These are phyloP conservation scores for Rhizopus microsporus DNA, from an alignment of 371 early-diverging fungal species.

Conservation along the genomic window DNA sequence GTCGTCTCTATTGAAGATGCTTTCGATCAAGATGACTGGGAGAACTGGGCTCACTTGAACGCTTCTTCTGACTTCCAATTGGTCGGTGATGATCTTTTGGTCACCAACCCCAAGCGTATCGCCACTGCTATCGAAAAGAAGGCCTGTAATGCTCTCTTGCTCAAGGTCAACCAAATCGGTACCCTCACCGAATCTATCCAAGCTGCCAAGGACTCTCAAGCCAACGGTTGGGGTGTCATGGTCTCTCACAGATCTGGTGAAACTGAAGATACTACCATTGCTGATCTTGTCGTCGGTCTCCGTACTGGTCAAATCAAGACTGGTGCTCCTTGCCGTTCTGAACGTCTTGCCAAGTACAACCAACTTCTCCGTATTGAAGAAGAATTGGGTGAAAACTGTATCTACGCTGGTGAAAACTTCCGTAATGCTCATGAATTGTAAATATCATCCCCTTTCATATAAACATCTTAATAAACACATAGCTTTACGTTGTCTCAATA, in stretches of 20 bases:
- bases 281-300: slow-evolving; percentile 97
- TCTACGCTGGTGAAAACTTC: slow-evolving; percentile 96
- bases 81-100: slow-evolving; percentile 99
- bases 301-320: slow-evolving; percentile 99
- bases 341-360: slow-evolving; percentile 98
- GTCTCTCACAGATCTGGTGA: slow-evolving; percentile 99
- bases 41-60: slow-evolving; percentile 85
- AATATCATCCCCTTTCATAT: slow-evolving; percentile 17
- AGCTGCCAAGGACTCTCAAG: slow-evolving; percentile 69
- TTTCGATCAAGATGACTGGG: slow-evolving; percentile 99
- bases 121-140: slow-evolving; percentile 90
- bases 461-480: too few species aligned
- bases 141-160: slow-evolving; percentile 94
- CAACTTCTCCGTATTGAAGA: slow-evolving; percentile 96
- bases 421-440: slow-evolving; percentile 74
- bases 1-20: slow-evolving; percentile 99
- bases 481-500: too few species aligned
- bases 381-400: slow-evolving; percentile 77
- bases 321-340: slow-evolving; percentile 98
- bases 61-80: slow-evolving; percentile 79
- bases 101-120: slow-evolving; percentile 97
- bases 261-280: slow-evolving; percentile 99
- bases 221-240: slow-evolving; percentile 98
- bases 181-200: slow-evolving; percentile 96
- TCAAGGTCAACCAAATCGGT: slow-evolving; percentile 99